phyloP scores from a whole-genome alignment of 2,329 filamentous ascomycete genomes.

The Coniochaeta hoffmannii region DNA sequence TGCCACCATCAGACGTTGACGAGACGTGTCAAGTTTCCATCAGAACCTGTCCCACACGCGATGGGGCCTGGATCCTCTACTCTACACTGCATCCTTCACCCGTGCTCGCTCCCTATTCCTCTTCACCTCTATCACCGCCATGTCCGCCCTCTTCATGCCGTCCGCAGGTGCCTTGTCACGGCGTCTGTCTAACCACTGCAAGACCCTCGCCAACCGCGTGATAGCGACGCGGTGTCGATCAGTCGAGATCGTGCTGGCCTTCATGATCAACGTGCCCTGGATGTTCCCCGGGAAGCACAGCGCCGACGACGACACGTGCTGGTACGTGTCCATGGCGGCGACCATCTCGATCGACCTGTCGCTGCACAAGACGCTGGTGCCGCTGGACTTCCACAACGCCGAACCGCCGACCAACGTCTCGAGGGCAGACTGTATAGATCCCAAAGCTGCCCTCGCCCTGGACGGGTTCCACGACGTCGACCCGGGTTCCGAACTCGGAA shows the following conservation, averaged over 20 bases:
- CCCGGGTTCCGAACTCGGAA: conserved; percentile 50
- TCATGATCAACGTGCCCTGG: conserved; percentile 72
- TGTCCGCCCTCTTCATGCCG: conserved; percentile 60
- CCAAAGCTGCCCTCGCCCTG: conserved; percentile 55
- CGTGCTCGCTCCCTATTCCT: conserved; percentile 62
- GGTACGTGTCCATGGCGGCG: conserved; percentile 62
- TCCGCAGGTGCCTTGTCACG: conserved; percentile 57
- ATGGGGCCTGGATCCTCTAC: conserved; percentile 63
- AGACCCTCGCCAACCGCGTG: conserved; percentile 53
- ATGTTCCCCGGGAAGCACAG: conserved; percentile 61
- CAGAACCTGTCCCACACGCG: conserved; percentile 63
- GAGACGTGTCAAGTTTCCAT: conserved; percentile 46
- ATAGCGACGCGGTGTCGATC: conserved; percentile 57
- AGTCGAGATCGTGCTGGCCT: conserved; percentile 66
- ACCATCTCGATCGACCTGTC: conserved; percentile 63
- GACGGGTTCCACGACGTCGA: conserved; percentile 62
- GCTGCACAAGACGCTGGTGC: conserved; percentile 60
- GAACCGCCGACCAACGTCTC: conserved; percentile 42
- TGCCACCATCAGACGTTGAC: neutral
- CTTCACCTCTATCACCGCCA: conserved; percentile 63
- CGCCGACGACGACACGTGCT: conserved; percentile 66
- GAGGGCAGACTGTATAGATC: conserved; percentile 61
- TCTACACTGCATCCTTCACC: conserved; percentile 60
- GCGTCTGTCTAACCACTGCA: conserved; percentile 57
- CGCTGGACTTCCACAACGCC: conserved; percentile 35